Evolutionary conservation across 176 grass and related monocot genomes (phyloP), one percentile per base, ranked within the genome.

Genomic region (Carex myosuroides): DNA sequence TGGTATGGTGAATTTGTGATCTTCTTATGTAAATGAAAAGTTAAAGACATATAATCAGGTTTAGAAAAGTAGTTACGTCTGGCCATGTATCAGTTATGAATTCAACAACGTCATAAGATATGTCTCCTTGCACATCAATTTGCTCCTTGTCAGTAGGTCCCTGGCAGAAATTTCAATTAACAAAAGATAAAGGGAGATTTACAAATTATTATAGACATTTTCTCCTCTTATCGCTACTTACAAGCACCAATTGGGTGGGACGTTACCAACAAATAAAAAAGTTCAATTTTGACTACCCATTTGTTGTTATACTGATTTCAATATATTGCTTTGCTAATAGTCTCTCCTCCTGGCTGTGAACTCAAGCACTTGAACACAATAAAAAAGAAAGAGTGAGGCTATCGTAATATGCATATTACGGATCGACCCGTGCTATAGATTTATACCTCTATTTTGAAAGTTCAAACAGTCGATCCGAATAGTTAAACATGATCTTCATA

Each of bases 61-160:
- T 82, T 50, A 68, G 39, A 30, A 30, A 81, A 82, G n/a, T 63
- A 81, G 2, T 99, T 94, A 99, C 97, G 83, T 92, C 91, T 57
- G 93, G 91, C 97, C 97, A 99, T 73, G 97, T 99, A 69, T 95
- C 97, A 57, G 97, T 99, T 88, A 99, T 87, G 85, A 92, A 99
- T 63, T 96, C 93, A 79, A 96, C 93, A 35, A 96, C 88, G 57
- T 99, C 97, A 87, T 99, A 99, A 84, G 97, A 88, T 87, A 99
- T 99, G 84, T 99, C 93, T 55, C 97, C 97, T 96, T 99, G 97
- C 32, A 99, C 97, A 32, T 99, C 97, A 87, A 99, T 92, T 82
- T 99, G 97, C 87, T 99, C 97, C 90, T 99, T 99, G 56, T 99
- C 97, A 84, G 97, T 99, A 68, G 93, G 91, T 14, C 97, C 97